Percentiles rank a stretch among this genome's conserved stretches.
Evolutionary conservation across 257 asterid species (phyloP).

Genomic region (Solanum pinnatisectum): DNA sequence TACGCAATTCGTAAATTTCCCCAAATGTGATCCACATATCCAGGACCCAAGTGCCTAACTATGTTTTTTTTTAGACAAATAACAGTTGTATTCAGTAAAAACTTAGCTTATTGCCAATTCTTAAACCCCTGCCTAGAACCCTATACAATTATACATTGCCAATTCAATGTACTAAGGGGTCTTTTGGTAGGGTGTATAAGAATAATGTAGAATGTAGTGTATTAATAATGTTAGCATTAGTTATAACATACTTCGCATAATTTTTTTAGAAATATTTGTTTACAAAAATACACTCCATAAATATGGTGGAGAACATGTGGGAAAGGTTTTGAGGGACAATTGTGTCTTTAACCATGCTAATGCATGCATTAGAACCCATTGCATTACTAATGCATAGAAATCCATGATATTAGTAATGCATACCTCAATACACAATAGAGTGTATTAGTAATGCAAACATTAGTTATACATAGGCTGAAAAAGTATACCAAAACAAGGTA

Average conservation of each 20-base stretch:
- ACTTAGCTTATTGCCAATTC: background rate
- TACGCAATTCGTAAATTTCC: background rate
- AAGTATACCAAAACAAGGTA: background rate
- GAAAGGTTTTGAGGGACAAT: background rate
- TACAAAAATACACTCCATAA: background rate
- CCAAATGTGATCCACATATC: background rate
- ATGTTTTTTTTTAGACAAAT: background rate
- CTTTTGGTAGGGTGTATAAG: background rate
- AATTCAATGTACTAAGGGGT: background rate
- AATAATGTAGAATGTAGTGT: too few species aligned
- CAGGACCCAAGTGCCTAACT: background rate
- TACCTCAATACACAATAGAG: background rate
- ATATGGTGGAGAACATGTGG: background rate
- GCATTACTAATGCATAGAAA: background rate
- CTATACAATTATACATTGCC: background rate
- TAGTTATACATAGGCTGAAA: background rate
- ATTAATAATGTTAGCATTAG: too few species aligned
- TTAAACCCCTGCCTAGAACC: background rate
- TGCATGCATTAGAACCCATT: background rate
- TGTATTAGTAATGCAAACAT: background rate
- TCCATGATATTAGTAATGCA: background rate
- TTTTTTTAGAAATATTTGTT: background rate
- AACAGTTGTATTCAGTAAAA: background rate
- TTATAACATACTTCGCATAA: background rate
- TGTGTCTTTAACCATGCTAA: background rate